phyloP scores from a whole-genome alignment of 2,329 filamentous ascomycete species.

The Cladosporium sp. region DNA sequence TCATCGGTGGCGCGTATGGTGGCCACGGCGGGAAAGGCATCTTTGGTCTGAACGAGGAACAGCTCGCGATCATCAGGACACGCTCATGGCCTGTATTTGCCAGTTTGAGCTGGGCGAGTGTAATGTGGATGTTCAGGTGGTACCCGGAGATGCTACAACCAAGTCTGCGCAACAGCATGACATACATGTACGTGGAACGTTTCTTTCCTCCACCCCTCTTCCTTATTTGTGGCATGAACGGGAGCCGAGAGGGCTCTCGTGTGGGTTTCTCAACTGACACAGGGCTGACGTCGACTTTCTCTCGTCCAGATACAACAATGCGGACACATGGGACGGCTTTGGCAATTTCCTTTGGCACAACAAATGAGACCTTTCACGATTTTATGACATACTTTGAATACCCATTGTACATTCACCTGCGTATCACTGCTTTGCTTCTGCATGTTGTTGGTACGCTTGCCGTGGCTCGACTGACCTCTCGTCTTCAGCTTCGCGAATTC shows the following conservation, averaged over 20 bases:
- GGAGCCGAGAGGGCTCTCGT: neutral
- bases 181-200: slow-evolving; percentile 72
- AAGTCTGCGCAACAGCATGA: slow-evolving; percentile 92
- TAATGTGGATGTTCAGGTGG: slow-evolving; percentile 94
- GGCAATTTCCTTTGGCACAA: slow-evolving; percentile 86
- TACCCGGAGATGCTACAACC: slow-evolving; percentile 88
- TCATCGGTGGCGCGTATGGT: slow-evolving; percentile 35
- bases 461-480: slow-evolving; percentile 7
- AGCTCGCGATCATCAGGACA: slow-evolving; percentile 41
- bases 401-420: neutral
- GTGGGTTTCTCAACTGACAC: slow-evolving; percentile 18
- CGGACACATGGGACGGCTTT: slow-evolving; percentile 83
- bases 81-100: slow-evolving; percentile 94
- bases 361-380: slow-evolving; percentile 31
- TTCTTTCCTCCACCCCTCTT: slow-evolving; percentile 11
- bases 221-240: slow-evolving; percentile 1
- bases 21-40: slow-evolving; percentile 39
- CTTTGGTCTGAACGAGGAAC: slow-evolving; percentile 35
- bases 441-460: neutral
- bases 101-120: slow-evolving; percentile 80
- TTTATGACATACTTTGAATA: slow-evolving; percentile 7
- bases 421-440: neutral
- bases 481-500: slow-evolving; percentile 25
- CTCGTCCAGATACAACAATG: slow-evolving; percentile 62
- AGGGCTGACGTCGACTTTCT: slow-evolving; percentile 27